A percentile compares a stretch with the other conserved stretches of the same genome.
These are phyloP conservation scores for Exserohilum rostratum DNA, from an alignment of 2,329 filamentous ascomycete species.

Conservation along the genomic window DNA sequence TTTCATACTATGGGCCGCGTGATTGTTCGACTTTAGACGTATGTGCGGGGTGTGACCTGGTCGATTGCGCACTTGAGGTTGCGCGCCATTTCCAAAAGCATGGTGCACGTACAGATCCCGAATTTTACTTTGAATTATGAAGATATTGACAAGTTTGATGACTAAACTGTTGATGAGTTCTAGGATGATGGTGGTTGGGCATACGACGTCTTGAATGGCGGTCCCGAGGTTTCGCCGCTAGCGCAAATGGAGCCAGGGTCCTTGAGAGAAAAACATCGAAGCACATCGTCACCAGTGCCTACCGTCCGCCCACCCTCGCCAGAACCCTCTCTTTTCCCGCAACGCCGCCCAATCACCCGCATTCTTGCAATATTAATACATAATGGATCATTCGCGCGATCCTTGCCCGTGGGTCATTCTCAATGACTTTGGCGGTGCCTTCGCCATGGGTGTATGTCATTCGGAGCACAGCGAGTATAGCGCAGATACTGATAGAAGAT, in stretches of 20 bases:
- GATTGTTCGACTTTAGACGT: no score
- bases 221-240: slow-evolving; percentile 28
- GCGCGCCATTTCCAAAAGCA: no score
- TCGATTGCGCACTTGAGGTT: no score
- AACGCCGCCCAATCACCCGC: not conserved
- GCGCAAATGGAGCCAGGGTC: slow-evolving; percentile 19
- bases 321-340: slow-evolving; percentile 21
- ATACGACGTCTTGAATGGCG: slow-evolving; percentile 2
- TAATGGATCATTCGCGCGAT: slow-evolving; percentile 94
- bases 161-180: not conserved
- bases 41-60: no score
- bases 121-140: no score
- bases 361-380: slow-evolving; percentile 13
- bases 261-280: slow-evolving; percentile 38
- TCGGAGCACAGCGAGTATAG: not conserved
- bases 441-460: slow-evolving; percentile 86
- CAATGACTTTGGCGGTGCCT: slow-evolving; percentile 97
- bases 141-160: not conserved
- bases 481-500: slow-evolving; percentile 16
- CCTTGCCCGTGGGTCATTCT: slow-evolving; percentile 96
- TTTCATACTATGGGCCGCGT: no score
- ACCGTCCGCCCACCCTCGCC: slow-evolving; percentile 17
- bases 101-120: no score
- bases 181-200: not conserved
- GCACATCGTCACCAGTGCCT: slow-evolving; percentile 33